Base-by-base conservation (phyloP, 202 grass and related monocot species). In the Carex sylvatica region DNA sequence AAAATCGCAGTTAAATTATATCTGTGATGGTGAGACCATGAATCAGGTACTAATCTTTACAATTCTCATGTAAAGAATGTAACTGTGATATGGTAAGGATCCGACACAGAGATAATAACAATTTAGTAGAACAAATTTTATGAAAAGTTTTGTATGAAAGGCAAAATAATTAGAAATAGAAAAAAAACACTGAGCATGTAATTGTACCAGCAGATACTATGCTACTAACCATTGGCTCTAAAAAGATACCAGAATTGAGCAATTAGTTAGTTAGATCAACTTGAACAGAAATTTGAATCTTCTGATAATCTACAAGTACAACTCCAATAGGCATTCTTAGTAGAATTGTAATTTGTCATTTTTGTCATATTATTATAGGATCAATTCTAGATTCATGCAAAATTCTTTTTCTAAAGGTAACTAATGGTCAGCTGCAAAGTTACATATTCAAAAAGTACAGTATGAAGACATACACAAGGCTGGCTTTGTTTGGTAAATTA, bases 141-240 rank as follows among this genome's bases (percentile, higher is more conserved):
- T 65, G 4, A 15, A 11, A 14, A 44, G 40, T 44, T 44, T 44
- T 4, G 6, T 9, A 44, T 46, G 42, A 0, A 18, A 40, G 31
- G 65, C 8, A 40, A 42, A 69, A 40, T 69, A 69, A 69, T 7
- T 30, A 69, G 4, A 36, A 8, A 69, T n/a, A 36, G 1, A 69
- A 36, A 20, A 40, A 36, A 38, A 9, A 3, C 16, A 44, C 65
- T n/a, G 23, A 65, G 62, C 4, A 35, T 42, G 24, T 35, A 75
- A 74, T 31, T 55, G 49, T 55, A 75, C 72, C 72, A 31, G 72
- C 72, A 33, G 51, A 75, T 75, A 55, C 46, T 51, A 55, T 35
- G 4, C 9, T 49, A 24, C 70, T 53, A 54, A 54, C 44, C 53
- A 54, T 2, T 62, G 9, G 1, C 0, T 36, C 14, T 28, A 31